Percentiles rank a stretch among this genome's conserved stretches.
phyloP scores from a whole-genome alignment of 2,329 filamentous ascomycete genomes.

The Trichothecium roseum region DNA sequence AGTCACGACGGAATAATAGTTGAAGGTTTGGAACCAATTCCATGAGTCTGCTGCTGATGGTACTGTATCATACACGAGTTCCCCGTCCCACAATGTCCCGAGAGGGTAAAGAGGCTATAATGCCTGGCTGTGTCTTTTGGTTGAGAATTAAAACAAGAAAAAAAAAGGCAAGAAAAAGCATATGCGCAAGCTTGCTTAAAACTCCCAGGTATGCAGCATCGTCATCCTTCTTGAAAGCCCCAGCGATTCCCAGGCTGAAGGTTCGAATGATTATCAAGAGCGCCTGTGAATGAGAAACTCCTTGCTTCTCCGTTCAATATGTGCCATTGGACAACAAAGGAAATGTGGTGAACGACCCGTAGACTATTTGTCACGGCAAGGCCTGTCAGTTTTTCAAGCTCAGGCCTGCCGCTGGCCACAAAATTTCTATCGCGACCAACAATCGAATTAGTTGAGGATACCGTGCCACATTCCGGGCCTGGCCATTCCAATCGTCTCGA shows the following conservation, averaged over 20 bases:
- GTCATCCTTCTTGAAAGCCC: background rate
- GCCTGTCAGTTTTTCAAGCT: background rate
- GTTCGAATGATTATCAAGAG: conserved; percentile 3
- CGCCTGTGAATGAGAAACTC: background rate
- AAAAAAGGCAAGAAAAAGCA: background rate
- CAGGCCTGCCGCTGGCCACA: background rate
- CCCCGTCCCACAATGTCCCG: too few species aligned
- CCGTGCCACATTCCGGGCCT: conserved; percentile 8
- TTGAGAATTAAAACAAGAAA: too few species aligned
- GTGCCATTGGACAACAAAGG: conserved; percentile 1
- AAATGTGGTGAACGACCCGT: conserved; percentile 1
- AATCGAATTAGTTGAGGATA: conserved; percentile 6
- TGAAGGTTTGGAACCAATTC: too few species aligned
- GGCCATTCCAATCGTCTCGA: conserved; percentile 15
- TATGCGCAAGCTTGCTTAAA: background rate
- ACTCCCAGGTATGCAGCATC: background rate
- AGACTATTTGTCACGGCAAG: background rate
- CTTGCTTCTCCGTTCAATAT: background rate
- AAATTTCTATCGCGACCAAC: background rate
- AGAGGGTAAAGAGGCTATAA: background rate
- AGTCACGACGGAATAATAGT: too few species aligned
- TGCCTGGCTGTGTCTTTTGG: conserved; percentile 1
- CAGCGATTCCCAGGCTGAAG: conserved; percentile 2
- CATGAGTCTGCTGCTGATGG: too few species aligned
- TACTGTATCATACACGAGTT: too few species aligned